These are phyloP conservation scores for Cladophialophora bantiana DNA, from an alignment of 2,329 filamentous ascomycete genomes.

Conservation along the genomic window DNA sequence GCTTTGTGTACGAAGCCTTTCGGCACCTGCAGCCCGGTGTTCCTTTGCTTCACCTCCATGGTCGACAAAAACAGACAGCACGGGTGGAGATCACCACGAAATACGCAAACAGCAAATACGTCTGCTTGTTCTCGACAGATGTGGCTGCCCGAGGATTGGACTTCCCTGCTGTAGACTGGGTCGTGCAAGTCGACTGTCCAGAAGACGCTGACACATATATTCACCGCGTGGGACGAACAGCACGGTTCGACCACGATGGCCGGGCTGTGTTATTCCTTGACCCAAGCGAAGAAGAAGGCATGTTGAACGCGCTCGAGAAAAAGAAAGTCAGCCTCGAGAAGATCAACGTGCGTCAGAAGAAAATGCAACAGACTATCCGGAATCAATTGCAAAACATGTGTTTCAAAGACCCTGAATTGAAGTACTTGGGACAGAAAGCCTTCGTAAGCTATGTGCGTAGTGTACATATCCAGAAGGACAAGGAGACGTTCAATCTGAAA, in stretches of 20 bases:
- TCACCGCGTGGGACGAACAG: slow-evolving; percentile 91
- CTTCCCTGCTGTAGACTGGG: slow-evolving; percentile 97
- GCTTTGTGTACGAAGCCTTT: slow-evolving; percentile 93
- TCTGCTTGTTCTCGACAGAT: slow-evolving; percentile 93
- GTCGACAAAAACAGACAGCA: slow-evolving; percentile 89
- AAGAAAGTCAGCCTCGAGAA: slow-evolving; percentile 89
- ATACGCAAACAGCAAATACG: slow-evolving; percentile 80
- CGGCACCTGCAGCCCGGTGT: slow-evolving; percentile 94
- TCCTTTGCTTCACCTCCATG: slow-evolving; percentile 88
- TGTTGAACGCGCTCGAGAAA: slow-evolving; percentile 81
- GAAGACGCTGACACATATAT: slow-evolving; percentile 98
- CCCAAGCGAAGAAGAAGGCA: slow-evolving; percentile 89
- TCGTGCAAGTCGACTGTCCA: slow-evolving; percentile 96
- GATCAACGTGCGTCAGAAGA: slow-evolving; percentile 87
- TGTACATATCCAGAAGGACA: slow-evolving; percentile 86
- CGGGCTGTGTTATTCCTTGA: slow-evolving; percentile 90
- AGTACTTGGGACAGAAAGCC: slow-evolving; percentile 94
- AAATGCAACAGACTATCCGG: slow-evolving; percentile 79
- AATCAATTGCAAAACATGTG: slow-evolving; percentile 91
- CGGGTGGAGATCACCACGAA: slow-evolving; percentile 85
- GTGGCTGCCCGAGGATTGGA: slow-evolving; percentile 93
- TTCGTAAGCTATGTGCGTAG: slow-evolving; percentile 91
- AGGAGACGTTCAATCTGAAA: slow-evolving; percentile 85
- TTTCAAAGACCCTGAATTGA: slow-evolving; percentile 91
- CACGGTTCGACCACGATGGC: slow-evolving; percentile 88